These are phyloP conservation scores for Castanea sativa DNA, from an alignment of 306 rosid genomes.

Conservation along the genomic window DNA sequence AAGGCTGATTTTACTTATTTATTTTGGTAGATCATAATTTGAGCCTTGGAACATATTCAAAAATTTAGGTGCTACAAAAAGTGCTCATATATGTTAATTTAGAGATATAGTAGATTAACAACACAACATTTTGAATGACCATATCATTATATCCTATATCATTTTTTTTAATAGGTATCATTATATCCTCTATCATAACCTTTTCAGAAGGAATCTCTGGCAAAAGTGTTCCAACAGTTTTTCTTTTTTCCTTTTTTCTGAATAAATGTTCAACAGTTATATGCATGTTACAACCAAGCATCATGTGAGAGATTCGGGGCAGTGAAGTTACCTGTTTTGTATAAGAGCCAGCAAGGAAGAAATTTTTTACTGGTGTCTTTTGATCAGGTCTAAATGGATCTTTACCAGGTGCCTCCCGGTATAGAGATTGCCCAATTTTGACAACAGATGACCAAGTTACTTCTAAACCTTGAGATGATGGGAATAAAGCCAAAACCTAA, in stretches of 20 bases:
- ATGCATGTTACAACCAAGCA: conserved; percentile 15
- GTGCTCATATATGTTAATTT: background rate
- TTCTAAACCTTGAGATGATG: conserved; percentile 95
- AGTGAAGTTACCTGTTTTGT: conserved; percentile 68
- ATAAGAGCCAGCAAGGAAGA: conserved; percentile 95
- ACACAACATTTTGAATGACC: background rate
- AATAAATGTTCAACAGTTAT: background rate
- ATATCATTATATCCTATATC: background rate
- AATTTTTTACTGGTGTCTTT: conserved; percentile 85
- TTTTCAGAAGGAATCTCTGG: background rate
- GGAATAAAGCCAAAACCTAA: conserved; percentile 79
- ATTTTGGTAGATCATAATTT: conserved; percentile 9
- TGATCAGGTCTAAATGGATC: conserved; percentile 98
- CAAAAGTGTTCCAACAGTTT: background rate
- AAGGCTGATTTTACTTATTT: conserved; percentile 6
- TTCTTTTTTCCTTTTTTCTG: too few species aligned
- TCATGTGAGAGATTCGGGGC: conserved; percentile 1
- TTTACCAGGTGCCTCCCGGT: conserved; percentile 95
- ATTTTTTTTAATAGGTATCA: background rate
- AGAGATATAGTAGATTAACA: background rate
- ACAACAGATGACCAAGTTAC: conserved; percentile 97
- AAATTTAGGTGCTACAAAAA: background rate
- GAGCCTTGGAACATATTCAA: conserved; percentile 2
- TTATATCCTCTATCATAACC: background rate
- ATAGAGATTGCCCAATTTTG: conserved; percentile 93